Evolutionary conservation across 768 basidiomycete species (phyloP).

Genomic region (Suillus clintonianus): DNA sequence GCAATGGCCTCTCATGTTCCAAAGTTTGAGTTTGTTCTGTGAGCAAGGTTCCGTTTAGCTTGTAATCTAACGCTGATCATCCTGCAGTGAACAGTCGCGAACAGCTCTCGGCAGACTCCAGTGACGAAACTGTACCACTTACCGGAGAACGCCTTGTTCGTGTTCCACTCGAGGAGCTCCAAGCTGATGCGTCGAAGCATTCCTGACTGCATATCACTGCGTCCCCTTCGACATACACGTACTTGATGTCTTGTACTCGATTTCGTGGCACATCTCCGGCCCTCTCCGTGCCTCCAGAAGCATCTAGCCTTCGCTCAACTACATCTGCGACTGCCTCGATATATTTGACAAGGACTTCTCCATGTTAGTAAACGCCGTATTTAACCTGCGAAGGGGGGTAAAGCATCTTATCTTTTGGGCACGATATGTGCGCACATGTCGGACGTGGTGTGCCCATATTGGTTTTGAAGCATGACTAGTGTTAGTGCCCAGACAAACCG

Average conservation of each 20-base stretch:
- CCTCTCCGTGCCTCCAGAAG: background rate
- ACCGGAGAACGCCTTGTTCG: conserved; percentile 68
- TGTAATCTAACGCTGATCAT: background rate
- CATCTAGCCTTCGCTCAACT: background rate
- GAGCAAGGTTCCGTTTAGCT: background rate
- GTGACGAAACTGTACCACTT: conserved; percentile 18
- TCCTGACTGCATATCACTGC: conserved; percentile 4
- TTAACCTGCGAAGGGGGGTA: background rate
- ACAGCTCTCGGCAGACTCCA: conserved; percentile 16
- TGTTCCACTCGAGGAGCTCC: conserved; percentile 70
- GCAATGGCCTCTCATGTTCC: background rate
- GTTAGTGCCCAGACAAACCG: no score
- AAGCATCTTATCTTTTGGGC: background rate
- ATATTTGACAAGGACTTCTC: background rate
- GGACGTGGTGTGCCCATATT: no score
- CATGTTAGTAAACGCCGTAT: no score
- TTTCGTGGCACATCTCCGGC: background rate
- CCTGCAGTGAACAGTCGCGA: conserved; percentile 52
- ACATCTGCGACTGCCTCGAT: background rate
- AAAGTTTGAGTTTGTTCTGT: conserved; percentile 71
- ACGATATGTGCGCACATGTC: background rate
- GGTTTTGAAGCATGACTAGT: no score
- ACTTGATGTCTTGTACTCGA: background rate
- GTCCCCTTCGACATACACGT: background rate
- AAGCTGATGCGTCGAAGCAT: conserved; percentile 24